Percentiles rank a stretch among this genome's conserved stretches.
These are phyloP conservation scores for Maudiozyma serrabonitensis DNA, from an alignment of 805 yeast species.

Conservation along the genomic window DNA sequence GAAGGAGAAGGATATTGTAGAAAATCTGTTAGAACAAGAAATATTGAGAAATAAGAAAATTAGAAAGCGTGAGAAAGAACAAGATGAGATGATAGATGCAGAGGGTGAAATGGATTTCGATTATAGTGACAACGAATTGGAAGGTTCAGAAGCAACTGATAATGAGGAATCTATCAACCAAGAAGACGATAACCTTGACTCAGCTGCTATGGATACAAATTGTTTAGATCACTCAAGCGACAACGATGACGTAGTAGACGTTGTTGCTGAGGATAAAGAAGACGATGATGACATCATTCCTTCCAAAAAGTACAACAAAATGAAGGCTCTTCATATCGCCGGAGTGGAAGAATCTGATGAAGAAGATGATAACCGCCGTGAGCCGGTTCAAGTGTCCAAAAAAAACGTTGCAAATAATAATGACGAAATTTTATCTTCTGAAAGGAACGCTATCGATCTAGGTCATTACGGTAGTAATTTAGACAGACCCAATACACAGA, in stretches of 20 bases:
- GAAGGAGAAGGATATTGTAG: constrained; percentile 31
- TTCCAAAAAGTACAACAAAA: constrained; percentile 1
- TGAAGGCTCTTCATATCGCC: not conserved
- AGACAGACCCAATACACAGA: not conserved
- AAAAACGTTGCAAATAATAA: not conserved
- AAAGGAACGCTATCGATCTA: constrained; percentile 16
- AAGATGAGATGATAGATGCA: constrained; percentile 24
- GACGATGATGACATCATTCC: constrained; percentile 8
- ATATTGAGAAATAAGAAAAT: constrained; percentile 39
- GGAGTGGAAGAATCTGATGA: constrained; percentile 2
- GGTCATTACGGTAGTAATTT: constrained; percentile 25
- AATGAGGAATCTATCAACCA: constrained; percentile 6
- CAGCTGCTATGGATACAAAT: not conserved
- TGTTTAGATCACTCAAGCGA: not conserved
- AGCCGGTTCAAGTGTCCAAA: constrained; percentile 4
- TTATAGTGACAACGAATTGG: constrained; percentile 17
- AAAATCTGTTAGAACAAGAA: constrained; percentile 37
- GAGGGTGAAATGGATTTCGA: constrained; percentile 9
- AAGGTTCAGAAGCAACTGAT: constrained; percentile 4
- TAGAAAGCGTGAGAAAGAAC: constrained; percentile 34
- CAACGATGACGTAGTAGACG: constrained; percentile 7
- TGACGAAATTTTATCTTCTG: not conserved
- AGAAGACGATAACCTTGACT: constrained; percentile 4
- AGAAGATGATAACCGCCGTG: not conserved
- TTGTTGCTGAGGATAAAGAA: constrained; percentile 16